Evolutionary conservation across 768 basidiomycete genomes (phyloP), one percentile per base, ranked within the genome.

Genomic region (Trichaptum fuscoviolaceum): DNA sequence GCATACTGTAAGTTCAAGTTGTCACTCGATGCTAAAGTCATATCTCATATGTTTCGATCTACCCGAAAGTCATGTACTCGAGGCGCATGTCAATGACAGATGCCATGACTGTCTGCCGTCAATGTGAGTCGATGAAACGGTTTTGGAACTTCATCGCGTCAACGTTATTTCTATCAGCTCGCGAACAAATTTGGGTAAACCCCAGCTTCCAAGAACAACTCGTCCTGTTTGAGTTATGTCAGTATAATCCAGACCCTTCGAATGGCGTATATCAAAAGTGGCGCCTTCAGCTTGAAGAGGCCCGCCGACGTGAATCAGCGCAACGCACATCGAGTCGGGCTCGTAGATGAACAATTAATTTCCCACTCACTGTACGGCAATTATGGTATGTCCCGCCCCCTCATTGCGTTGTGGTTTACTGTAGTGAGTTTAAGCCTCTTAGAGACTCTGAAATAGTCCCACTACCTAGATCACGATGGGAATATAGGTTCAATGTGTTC

Each of bases 151-250:
- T 57, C 62, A 58, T 8, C 5, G 23, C 66, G 17, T 65, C 35
- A 27, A 58, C 42, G 34, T 63, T 60, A 57, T 64, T 26, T n/a
- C 65, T 52, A 12, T 64, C 69, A 91, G 90, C 85, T 62, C 87
- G 90, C 62, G 86, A 90, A 75, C 88, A 91, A 71, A 89, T 91
- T 64, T 91, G 90, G 89, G 84, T 86, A 67, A 89, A 86, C 68
- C 84, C 88, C n/a, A 90, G 90, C 61, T 91, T 92, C 75, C 86
- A 89, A 66, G 88, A 91, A 77, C 90, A 92, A 70, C 83, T 92
- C 26, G 86, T 90, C 35, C 78, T 92, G 62, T 92, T 90, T 65
- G 88, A 88, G 71, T 79, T 91, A 35, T 92, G 90, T 74, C 80
- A 82, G 73, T 92, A 91, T 67, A 79, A 79, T 25, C 89, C 90